Evolutionary conservation across 345 rosid species (phyloP).

Genomic region (Reutealis trisperma): DNA sequence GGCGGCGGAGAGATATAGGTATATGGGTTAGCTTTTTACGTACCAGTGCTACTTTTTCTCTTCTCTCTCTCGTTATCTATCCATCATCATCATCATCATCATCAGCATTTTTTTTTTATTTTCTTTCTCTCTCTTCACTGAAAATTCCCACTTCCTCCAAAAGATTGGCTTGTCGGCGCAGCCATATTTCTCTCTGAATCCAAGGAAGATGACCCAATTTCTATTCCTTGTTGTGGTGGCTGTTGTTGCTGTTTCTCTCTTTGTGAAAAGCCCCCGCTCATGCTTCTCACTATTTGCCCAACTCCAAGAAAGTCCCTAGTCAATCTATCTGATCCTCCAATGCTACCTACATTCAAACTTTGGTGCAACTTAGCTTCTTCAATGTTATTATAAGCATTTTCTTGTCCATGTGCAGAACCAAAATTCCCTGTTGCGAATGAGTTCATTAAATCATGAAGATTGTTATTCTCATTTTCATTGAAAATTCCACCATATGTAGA

Average conservation of each 20-base stretch:
- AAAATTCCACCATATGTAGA: conserved; percentile 37
- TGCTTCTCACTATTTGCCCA: conserved; percentile 57
- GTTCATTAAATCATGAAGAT: conserved; percentile 60
- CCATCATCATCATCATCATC: too few species aligned
- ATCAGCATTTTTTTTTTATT: too few species aligned
- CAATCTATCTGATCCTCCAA: conserved; percentile 58
- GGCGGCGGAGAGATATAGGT: background rate
- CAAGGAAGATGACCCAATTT: conserved; percentile 21
- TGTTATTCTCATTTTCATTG: conserved; percentile 55
- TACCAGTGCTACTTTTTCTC: conserved; percentile 24
- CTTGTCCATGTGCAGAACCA: conserved; percentile 30
- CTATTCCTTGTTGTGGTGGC: conserved; percentile 20
- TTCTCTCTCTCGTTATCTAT: background rate
- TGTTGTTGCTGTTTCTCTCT: conserved; percentile 24
- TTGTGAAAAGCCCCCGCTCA: conserved; percentile 27
- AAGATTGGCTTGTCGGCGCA: conserved; percentile 26
- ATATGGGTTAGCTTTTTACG: conserved; percentile 6
- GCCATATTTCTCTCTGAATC: conserved; percentile 30
- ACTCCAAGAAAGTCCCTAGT: conserved; percentile 84
- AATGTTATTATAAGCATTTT: conserved; percentile 18
- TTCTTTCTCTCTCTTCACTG: conserved; percentile 16
- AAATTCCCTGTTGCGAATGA: conserved; percentile 49
- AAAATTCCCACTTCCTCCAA: conserved; percentile 26
- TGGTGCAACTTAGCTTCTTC: conserved; percentile 35
- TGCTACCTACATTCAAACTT: conserved; percentile 22